Evolutionary conservation across 129 eudicot species (phyloP), one percentile per base, ranked within the genome.

Genomic region (Pittosporum tobira): DNA sequence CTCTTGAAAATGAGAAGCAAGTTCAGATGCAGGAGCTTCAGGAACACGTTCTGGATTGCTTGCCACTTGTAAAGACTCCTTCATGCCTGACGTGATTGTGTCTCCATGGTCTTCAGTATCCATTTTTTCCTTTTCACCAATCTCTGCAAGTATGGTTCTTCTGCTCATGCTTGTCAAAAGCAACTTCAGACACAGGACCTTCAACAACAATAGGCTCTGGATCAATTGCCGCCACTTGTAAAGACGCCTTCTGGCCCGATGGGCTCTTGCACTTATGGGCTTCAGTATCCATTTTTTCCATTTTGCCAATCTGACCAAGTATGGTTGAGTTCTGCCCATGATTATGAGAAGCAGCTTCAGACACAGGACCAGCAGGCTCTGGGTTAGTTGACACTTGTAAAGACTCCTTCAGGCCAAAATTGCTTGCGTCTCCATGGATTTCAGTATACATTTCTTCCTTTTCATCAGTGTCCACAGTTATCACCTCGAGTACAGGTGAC

Each of bases 401-500:
- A 40, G 73, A 43, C 56, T 20, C 57, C 26, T 57, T 54, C 61
- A 55, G 50, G 34, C 47, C 31, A 7, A 66, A 25, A 10, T 29
- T 52, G 16, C 52, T 59, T 44, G 69, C 79, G 38, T 65, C 72
- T 55, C n/a, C 22, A 16, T 34, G 51, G 15, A 47, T 44, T 66
- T 50, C 74, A 19, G 31, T 59, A 58, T 46, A 75, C 46, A 23
- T 34, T 49, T 59, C 79, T 56, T 55, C 81, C 38, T 61, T 63
- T 56, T 70, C 71, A 63, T 57, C 73, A 5, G 24, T 31, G 18
- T 42, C 50, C 36, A 67, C 29, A 31, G 57, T 37, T 48, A 48
- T 64, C 68, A 60, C 64, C 53, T 71, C 82, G 29, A 44, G 56
- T 59, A 69, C 67, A 50, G 81, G 74, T 68, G 78, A 49, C 20